phyloP scores from a whole-genome alignment of 2,329 filamentous ascomycete genomes.

The Volutella citrinella region DNA sequence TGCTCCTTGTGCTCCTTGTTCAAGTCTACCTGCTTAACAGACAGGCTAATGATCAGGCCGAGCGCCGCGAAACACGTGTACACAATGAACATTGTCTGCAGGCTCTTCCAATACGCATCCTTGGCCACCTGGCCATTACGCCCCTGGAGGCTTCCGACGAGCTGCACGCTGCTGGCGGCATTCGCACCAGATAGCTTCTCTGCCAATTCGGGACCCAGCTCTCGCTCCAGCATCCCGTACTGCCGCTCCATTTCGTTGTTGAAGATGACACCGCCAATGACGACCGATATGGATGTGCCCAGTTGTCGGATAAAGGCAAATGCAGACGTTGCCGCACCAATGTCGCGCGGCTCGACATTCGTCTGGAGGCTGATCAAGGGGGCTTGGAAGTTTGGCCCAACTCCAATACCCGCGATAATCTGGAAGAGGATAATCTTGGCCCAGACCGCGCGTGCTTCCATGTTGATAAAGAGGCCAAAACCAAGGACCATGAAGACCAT shows the following conservation, averaged over 20 bases:
- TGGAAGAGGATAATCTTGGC: constrained; percentile 59
- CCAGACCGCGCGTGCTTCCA: constrained; percentile 54
- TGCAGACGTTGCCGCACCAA: constrained; percentile 65
- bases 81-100: constrained; percentile 57
- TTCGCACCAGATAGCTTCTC: constrained; percentile 53
- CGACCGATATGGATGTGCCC: constrained; percentile 64
- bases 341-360: constrained; percentile 58
- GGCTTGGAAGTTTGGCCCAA: constrained; percentile 67
- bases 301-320: constrained; percentile 68
- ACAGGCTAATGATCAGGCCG: constrained; percentile 45
- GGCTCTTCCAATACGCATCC: constrained; percentile 45
- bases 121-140: constrained; percentile 41
- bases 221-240: constrained; percentile 41
- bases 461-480: constrained; percentile 60
- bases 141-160: constrained; percentile 51
- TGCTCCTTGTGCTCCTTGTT: constrained; percentile 56
- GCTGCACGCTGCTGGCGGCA: constrained; percentile 58
- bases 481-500: constrained; percentile 61
- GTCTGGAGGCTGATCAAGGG: constrained; percentile 68
- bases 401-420: constrained; percentile 60
- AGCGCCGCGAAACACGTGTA: constrained; percentile 48
- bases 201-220: constrained; percentile 51
- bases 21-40: constrained; percentile 47
- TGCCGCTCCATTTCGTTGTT: constrained; percentile 68
- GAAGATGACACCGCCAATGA: constrained; percentile 76